Base-by-base conservation (phyloP, 2,329 filamentous ascomycete species). In the Metarhizium brunneum region DNA sequence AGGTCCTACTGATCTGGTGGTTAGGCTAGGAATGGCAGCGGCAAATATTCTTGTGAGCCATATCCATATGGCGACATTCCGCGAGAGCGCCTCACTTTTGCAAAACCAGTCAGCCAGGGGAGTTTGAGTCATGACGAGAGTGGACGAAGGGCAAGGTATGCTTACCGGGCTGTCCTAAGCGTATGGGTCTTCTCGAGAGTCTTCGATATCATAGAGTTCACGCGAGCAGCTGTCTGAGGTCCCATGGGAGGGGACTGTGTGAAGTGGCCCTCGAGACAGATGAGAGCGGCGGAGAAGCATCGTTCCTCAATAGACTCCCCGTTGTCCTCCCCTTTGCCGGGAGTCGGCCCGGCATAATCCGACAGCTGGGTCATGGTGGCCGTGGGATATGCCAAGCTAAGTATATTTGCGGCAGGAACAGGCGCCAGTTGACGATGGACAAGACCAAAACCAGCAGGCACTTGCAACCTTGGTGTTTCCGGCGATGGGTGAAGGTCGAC, bases 1-100 rank as follows among this genome's bases (percentile, higher is more conserved):
- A 10, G 80, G 76, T 8, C 80, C 81, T 36, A 85, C 74, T 2
- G 82, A 84, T 56, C 83, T 76, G 20, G 77, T 78, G 11, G 81
- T 83, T 50, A 86, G 72, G 54, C 77, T 80, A 2, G 82, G 81
- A 52, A 86, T 79, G 10, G 83, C 81, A 36, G 81, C 78, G 18
- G 75, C 77, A 62, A 86, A 84, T 59, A 84, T 82, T 56, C 78
- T 77, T 32, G 81, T 80, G 57, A 86, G 71, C 72, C 82, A 84
- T 61, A 85, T 79, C 83, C 83, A 86, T 56, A 86, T 80, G 58
- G 80, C 78, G 32, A 86, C 78, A 60, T 86, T 86, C 57, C 77
- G 77, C 4, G 82, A 82, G 43, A 86, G 69, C 2, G 76, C 74
- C 65, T 85, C 83, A 60, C 81, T 84, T 38, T 29, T 43, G 16